Base-by-base conservation (phyloP, 305 asterid species). In the Fraxinus xanthoxyloides region DNA sequence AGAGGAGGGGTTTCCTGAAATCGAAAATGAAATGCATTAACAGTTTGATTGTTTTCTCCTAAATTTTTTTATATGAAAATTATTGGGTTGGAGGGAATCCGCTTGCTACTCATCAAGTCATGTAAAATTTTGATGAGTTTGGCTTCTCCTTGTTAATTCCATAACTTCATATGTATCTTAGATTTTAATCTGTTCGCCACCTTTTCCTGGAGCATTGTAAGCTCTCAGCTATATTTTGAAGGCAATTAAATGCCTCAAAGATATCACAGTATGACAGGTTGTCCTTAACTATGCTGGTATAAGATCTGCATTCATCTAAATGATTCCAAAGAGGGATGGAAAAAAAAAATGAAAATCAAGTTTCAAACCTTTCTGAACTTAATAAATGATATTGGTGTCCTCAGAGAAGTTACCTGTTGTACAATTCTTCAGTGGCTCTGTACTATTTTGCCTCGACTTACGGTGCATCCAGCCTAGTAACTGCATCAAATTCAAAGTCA, bases 391-490 rank as follows among this genome's bases (percentile, higher is more conserved):
- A 70, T 15, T 72, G 78, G 54, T 76, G 74, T 78, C 56, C 78
- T 77, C 73, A 48, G 75, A 76, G 61, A 77, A 81, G 82, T 85
- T 91, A 93, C 97, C 97, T 77, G 43, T 80, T 70, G 83, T 77
- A 85, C 87, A 87, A 85, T 83, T 88, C 87, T 83, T 88, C 77
- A 72, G 15, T 79, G 87, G 86, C 80, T 87, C 90, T 30, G 85
- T 86, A 80, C 86, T 84, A 87, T 87, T 89, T 70, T 89, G 93
- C 84, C 32, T 86, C 72, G 87, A 74, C 88, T 90, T 93, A 73
- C 91, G 91, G 80, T 92, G 92, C 93, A 92, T 89, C 98, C 97
- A 93, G 77, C 93, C 95, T 85, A 91, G 89, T 85, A 93, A 88
- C 98, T 93, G 95, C 85, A 84, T 84, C 82, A 84, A 76, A 85